A percentile compares a stretch with the other conserved stretches of the same genome.
Conservation (phyloP, 768 basidiomycete species). For the Amanita fuliginea region DNA sequence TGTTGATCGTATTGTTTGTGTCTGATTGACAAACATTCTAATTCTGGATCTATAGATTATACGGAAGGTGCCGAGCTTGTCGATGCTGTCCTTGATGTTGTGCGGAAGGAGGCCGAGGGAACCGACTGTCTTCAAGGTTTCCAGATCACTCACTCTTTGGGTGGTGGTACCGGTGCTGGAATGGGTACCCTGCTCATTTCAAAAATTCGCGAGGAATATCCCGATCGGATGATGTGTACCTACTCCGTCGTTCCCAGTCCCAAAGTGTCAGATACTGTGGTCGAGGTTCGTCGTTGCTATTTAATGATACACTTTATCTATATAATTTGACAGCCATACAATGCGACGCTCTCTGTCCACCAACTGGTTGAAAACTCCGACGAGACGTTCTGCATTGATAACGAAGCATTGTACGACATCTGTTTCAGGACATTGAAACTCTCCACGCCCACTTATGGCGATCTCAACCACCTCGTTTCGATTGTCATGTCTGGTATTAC, state of each 20-base stretch:
- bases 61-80: constrained; percentile 98
- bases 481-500: constrained; percentile 99
- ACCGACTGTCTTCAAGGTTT: constrained; percentile 98
- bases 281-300: constrained; percentile 49
- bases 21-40: constrained; percentile 4
- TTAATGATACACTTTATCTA: not conserved
- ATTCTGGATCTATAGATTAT: constrained; percentile 43
- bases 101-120: constrained; percentile 97
- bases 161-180: constrained; percentile 99
- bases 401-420: constrained; percentile 98
- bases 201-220: constrained; percentile 98
- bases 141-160: constrained; percentile 98
- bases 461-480: constrained; percentile 96
- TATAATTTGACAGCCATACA: constrained; percentile 66
- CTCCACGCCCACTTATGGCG: constrained; percentile 89
- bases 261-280: constrained; percentile 97
- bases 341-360: constrained; percentile 96
- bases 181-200: constrained; percentile 99
- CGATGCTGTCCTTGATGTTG: constrained; percentile 95
- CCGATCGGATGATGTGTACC: constrained; percentile 99
- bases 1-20: constrained; percentile 10
- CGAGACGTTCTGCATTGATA: constrained; percentile 99
- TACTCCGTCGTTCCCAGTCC: constrained; percentile 98
- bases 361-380: constrained; percentile 99
- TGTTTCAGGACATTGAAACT: constrained; percentile 98